These are phyloP conservation scores for Paxillus involutus DNA, from an alignment of 768 basidiomycete genomes.

Conservation along the genomic window DNA sequence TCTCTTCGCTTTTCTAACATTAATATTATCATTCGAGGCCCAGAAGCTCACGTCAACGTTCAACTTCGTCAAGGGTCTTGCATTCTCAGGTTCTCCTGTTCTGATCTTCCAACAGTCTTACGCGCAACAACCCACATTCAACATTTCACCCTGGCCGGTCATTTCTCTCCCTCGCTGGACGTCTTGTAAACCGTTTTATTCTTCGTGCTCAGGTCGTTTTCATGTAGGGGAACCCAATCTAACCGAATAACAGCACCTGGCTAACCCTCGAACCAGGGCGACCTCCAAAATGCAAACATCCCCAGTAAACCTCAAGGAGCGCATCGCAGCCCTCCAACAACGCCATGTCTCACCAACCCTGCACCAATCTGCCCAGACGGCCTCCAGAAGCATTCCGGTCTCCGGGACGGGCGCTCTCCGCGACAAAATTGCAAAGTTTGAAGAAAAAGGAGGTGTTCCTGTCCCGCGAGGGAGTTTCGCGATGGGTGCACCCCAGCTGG, in stretches of 20 bases:
- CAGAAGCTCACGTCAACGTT: not conserved
- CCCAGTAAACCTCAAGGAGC: conserved; percentile 68
- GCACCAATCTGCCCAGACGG: conserved; percentile 34
- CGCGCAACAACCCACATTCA: no score
- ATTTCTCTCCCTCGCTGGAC: conserved; percentile 19
- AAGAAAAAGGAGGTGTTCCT: conserved; percentile 74
- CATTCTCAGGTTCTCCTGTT: conserved; percentile 6
- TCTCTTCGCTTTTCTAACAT: not conserved
- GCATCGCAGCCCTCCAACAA: conserved; percentile 81
- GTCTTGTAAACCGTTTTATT: conserved; percentile 10
- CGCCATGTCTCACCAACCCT: conserved; percentile 33
- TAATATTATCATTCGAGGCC: no score
- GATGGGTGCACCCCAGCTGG: conserved; percentile 58
- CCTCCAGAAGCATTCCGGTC: conserved; percentile 27
- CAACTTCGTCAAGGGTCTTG: conserved; percentile 8
- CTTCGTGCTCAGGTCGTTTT: conserved; percentile 3
- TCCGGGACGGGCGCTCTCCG: conserved; percentile 37
- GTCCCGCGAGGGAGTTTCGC: conserved; percentile 76
- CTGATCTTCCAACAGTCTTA: not conserved
- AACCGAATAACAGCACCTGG: not conserved
- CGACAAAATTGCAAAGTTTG: conserved; percentile 81
- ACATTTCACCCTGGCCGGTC: conserved; percentile 20
- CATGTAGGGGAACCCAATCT: conserved; percentile 21
- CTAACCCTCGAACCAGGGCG: conserved; percentile 27
- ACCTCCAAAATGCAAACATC: conserved; percentile 25